Evolutionary conservation across 129 eudicot genomes (phyloP).

Genomic region (Tanacetum coccineum): DNA sequence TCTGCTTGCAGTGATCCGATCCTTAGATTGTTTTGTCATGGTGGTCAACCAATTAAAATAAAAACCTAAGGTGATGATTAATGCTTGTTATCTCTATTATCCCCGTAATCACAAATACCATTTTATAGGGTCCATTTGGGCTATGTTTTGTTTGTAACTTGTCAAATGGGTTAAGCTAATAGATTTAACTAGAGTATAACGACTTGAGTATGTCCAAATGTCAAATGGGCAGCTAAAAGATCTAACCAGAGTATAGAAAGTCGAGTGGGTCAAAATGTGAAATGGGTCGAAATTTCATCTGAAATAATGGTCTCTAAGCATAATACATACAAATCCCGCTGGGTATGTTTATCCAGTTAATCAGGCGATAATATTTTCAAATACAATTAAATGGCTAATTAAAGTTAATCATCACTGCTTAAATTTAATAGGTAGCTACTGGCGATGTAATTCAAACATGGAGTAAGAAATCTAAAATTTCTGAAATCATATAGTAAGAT

Average conservation of each 20-base stretch:
- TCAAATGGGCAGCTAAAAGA: too few relatives aligned
- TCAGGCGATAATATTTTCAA: background rate
- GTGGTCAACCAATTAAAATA: constrained; percentile 82
- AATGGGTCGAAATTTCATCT: background rate
- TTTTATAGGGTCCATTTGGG: background rate
- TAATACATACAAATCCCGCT: constrained; percentile 72
- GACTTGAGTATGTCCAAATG: too few relatives aligned
- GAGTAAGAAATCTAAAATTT: constrained; percentile 68
- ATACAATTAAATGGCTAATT: too few relatives aligned
- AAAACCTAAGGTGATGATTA: constrained; percentile 72
- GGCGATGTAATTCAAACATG: constrained; percentile 98
- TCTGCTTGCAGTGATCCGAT: constrained; percentile 59
- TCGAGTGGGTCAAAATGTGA: too few relatives aligned
- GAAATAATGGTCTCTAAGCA: background rate
- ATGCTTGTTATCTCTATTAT: background rate
- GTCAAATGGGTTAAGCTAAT: too few relatives aligned
- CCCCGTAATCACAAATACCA: background rate
- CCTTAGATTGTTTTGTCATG: constrained; percentile 83
- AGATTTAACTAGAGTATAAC: background rate
- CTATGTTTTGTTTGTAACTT: background rate
- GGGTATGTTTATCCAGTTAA: constrained; percentile 31
- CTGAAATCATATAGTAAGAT: too few relatives aligned
- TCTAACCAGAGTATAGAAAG: too few relatives aligned
- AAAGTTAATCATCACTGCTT: background rate
- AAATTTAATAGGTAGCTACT: constrained; percentile 69